Evolutionary conservation across 129 eudicot genomes (phyloP).

Genomic region (Lactuca saligna): DNA sequence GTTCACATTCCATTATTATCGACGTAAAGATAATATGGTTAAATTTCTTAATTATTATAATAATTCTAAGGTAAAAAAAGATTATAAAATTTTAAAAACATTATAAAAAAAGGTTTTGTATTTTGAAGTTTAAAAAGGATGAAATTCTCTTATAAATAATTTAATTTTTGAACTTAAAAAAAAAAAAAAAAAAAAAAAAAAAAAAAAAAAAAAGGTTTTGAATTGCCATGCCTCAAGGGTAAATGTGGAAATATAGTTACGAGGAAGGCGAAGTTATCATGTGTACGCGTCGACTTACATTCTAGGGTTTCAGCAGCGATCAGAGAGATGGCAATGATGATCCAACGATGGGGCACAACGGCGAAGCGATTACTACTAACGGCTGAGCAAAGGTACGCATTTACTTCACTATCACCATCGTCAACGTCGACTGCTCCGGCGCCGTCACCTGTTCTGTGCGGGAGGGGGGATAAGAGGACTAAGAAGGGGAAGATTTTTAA

Average conservation of each 20-base stretch:
- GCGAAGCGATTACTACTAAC: slow-evolving; percentile 46
- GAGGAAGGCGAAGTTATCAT: neutral
- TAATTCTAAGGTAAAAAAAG: no score
- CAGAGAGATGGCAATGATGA: slow-evolving; percentile 51
- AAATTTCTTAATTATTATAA: no score
- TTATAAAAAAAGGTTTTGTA: no score
- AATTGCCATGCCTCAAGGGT: neutral
- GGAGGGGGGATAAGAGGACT: slow-evolving; percentile 94
- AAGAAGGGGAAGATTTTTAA: slow-evolving; percentile 88
- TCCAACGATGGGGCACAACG: slow-evolving; percentile 51
- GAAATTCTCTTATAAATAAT: no score
- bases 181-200: no score
- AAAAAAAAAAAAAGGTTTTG: no score
- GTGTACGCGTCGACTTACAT: neutral
- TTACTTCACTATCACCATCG: slow-evolving; percentile 52
- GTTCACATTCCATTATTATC: no score
- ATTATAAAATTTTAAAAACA: no score
- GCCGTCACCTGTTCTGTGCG: slow-evolving; percentile 54
- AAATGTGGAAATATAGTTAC: slow-evolving; percentile 1
- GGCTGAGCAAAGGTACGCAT: slow-evolving; percentile 37
- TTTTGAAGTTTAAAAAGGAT: no score
- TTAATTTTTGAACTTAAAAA: no score
- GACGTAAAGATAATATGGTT: no score
- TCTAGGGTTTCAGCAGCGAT: slow-evolving; percentile 50
- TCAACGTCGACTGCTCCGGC: slow-evolving; percentile 31